Percentiles rank a stretch among this genome's conserved stretches.
Conservation (phyloP, 352 stramenopile species). For the Phytophthora citrophthora region DNA sequence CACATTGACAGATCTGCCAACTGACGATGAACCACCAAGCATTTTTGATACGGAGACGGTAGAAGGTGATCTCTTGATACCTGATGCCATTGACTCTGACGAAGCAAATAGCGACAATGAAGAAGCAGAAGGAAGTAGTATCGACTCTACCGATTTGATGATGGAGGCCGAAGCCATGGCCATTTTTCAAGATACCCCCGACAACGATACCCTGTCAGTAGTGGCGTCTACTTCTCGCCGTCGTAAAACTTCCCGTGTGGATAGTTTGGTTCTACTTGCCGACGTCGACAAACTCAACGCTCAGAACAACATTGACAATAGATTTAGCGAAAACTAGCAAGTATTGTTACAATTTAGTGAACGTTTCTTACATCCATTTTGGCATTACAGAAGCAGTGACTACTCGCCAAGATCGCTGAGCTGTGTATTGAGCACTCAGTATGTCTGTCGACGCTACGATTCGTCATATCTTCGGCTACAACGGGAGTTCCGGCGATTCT, state of each 20-base stretch:
- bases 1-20: no score
- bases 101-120: conserved; percentile 13
- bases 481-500: conserved; percentile 28
- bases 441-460: conserved; percentile 65
- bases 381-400: conserved; percentile 9
- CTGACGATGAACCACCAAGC: not conserved
- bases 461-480: conserved; percentile 75
- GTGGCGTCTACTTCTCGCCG: not conserved
- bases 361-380: no score
- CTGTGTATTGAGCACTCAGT: not conserved
- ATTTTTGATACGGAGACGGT: not conserved
- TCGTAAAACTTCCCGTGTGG: conserved; percentile 14
- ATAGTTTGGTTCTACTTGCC: conserved; percentile 22
- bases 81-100: conserved; percentile 4
- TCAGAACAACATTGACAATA: no score
- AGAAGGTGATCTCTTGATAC: conserved; percentile 10
- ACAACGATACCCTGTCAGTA: not conserved
- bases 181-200: conserved; percentile 2
- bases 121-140: conserved; percentile 19
- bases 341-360: no score
- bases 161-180: conserved; percentile 42
- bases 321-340: no score
- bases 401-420: conserved; percentile 26
- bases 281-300: conserved; percentile 26
- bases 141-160: conserved; percentile 44